A percentile compares a stretch with the other conserved stretches of the same genome.
phyloP scores from a whole-genome alignment of 805 yeast species.

The Isabelozyma heimii region DNA sequence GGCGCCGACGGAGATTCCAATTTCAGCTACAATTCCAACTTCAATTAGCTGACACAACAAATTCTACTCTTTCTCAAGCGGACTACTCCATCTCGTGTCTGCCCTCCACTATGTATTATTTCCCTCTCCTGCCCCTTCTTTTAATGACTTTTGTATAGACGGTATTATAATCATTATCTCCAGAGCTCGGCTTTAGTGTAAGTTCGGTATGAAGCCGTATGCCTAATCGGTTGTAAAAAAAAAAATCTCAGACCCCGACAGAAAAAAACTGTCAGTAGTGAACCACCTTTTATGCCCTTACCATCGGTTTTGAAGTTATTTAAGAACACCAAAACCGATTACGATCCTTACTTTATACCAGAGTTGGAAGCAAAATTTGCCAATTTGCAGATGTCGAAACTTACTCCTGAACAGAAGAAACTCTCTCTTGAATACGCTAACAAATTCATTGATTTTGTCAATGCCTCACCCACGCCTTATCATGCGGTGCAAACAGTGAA shows the following conservation, averaged over 20 bases:
- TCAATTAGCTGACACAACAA: not conserved
- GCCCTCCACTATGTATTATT: not conserved
- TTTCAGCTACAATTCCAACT: not conserved
- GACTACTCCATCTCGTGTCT: too few relatives aligned
- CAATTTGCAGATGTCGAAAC: not conserved
- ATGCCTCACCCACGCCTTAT: slow-evolving; percentile 88
- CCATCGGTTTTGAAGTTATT: not conserved
- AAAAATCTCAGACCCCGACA: not conserved
- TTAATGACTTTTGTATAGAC: not conserved
- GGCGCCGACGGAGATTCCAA: not conserved
- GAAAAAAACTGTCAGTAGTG: not conserved
- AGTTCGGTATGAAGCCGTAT: not conserved
- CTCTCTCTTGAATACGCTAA: slow-evolving; percentile 37
- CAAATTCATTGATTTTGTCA: slow-evolving; percentile 75
- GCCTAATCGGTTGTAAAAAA: not conserved
- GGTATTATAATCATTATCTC: not conserved
- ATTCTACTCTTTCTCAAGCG: too few relatives aligned
- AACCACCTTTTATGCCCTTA: not conserved
- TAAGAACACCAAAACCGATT: not conserved
- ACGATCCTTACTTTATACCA: not conserved
- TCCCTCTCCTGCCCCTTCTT: not conserved
- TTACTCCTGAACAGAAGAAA: not conserved
- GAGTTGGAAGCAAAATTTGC: too few relatives aligned
- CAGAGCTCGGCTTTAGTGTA: not conserved
- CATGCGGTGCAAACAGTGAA: slow-evolving; percentile 79